Base-by-base conservation (phyloP, 2,329 filamentous ascomycete genomes). In the Laburnicola sp. region DNA sequence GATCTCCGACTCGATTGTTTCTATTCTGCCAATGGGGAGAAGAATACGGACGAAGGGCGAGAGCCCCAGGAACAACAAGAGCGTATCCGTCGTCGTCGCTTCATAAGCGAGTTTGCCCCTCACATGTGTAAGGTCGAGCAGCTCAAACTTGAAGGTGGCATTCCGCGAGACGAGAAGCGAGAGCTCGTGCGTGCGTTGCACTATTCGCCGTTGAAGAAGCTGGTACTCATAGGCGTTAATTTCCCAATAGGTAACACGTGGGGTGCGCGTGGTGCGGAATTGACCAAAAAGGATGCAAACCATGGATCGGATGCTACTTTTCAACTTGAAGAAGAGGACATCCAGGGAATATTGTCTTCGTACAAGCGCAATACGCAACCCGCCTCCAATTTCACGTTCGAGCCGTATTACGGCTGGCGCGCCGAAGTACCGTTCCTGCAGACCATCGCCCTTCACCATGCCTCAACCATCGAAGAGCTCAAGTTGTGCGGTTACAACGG, bases 401-500 rank as follows among this genome's bases (percentile, higher is more conserved):
- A 60, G 10, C 68, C 75, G 0, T 52, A 64, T 3, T 78, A 74
- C 50, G 76, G 74, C 39, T 78, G 76, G 75, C 62, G 66, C 2
- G 52, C 64, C 4, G 54, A 61, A 21, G 62, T 71, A 3, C 74
- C 76, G 0, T 69, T 79, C 45, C 65, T 78, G 1, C 68, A 76
- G 53, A 75, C 70, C 0, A 65, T 78, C 7, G 75, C 75, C 5
- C 63, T 72, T 0, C 70, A 72, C 51, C 74, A 77, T 51, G 69
- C 72, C 4, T 54, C 51, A 6, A 77, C 73, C 1, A 53, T 78
- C 10, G 69, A 68, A 21, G 76, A 78, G 54, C 70, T 79, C 42
- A 79, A 79, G 51, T 73, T 79, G 37, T 79, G 76, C 50, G 77
- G 76, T 30, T 78, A 76, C 59, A 72, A 72, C 43, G 76, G 76